Evolutionary conservation across 331 rosid species (phyloP), one percentile per base, ranked within the genome.

Genomic region (Cucumis variabilis): DNA sequence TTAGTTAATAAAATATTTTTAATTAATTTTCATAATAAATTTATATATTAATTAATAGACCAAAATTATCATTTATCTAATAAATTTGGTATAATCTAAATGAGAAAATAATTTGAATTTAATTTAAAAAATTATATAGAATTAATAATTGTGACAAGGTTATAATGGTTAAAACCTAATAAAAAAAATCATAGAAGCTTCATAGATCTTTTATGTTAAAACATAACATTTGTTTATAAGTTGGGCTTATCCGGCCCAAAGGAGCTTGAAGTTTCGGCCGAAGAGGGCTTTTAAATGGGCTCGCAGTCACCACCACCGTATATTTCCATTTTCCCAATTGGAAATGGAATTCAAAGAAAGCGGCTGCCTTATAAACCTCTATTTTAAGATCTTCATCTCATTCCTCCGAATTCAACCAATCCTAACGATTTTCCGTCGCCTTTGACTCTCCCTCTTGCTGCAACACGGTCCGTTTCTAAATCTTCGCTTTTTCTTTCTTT

Each of bases 351-450:
- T 74, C 80, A 41, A 11, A 41, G 80, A 74, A 74, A 58, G 80
- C 80, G 80, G 83, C 66, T 76, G 62, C 20, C 60, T 44, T 75
- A 75, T 75, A 75, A 75, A 46, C 82, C 30, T 77, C 65, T 23
- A 1, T 50, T 77, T 50, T 14, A 48, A 76, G 62, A 50, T 48
- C 30, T 76, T 14, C 62, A 46, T 75, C 16, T 67, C 72, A n/a
- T n/a, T 67, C 37, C 23, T 67, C 37, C 23, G 27, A 17, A 69
- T 68, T 68, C 73, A 69, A 41, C n/a, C 83, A 51, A 77, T 77
- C 65, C 83, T 24, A 19, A 0, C 63, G 23, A 77, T 48, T 73
- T 78, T 50, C 66, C 83, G 65, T 78, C 23, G n/a, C 21, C 9
- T 48, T 78, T 78, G 83, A 78, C 83, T 74, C 80, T 20, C 51